Percentiles rank a stretch among this genome's conserved stretches.
Conservation (phyloP, 2,329 filamentous ascomycete species). For the Colletotrichum sp. region DNA sequence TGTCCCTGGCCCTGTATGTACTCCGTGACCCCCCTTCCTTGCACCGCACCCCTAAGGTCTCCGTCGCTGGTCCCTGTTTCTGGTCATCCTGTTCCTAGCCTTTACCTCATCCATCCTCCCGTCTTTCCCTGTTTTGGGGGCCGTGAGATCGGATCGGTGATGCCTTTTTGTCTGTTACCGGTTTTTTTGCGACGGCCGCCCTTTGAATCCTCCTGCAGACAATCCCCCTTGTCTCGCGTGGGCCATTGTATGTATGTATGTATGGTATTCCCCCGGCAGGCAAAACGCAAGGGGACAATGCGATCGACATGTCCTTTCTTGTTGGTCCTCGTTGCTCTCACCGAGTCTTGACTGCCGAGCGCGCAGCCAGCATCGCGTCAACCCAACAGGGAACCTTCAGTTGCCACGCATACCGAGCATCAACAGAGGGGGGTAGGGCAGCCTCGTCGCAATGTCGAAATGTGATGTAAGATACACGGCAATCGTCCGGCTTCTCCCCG, state of each 20-base stretch:
- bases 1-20: neutral
- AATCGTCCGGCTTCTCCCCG: neutral
- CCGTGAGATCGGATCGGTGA: slow-evolving; percentile 3
- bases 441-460: neutral
- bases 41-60: neutral
- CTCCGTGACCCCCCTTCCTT: neutral
- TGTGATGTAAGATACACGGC: slow-evolving; percentile 12
- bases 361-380: neutral
- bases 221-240: neutral
- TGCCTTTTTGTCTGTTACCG: neutral
- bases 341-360: neutral
- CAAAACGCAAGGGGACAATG: neutral
- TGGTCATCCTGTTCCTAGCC: neutral
- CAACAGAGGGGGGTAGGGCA: neutral
- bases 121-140: neutral
- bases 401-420: neutral
- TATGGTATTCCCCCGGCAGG: neutral
- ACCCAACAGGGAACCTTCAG: neutral
- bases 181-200: neutral
- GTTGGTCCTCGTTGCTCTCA: neutral
- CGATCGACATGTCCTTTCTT: neutral
- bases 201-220: neutral
- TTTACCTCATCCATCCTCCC: neutral
- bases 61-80: neutral
- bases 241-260: neutral